Conservation (phyloP, 768 basidiomycete species). For the Pleurotus tuber-regium region DNA sequence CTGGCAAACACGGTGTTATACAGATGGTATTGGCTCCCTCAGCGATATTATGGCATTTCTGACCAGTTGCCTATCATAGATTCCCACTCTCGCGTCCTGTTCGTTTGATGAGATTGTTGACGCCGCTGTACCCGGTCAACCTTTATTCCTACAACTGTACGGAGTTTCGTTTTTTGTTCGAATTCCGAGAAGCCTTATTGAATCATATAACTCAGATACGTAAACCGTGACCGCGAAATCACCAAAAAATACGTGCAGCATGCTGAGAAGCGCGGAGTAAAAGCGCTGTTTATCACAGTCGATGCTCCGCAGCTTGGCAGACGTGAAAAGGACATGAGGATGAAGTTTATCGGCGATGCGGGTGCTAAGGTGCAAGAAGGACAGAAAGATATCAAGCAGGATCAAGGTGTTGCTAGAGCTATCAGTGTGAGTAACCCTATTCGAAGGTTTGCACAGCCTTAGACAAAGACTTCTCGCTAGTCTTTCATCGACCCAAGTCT, state of each 20-base stretch:
- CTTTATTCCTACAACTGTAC: conserved; percentile 84
- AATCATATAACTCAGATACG: conserved; percentile 51
- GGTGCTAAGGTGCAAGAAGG: conserved; percentile 51
- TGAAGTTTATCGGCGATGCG: conserved; percentile 87
- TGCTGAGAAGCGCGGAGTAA: conserved; percentile 87
- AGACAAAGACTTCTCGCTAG: conserved; percentile 40
- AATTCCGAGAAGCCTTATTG: not conserved
- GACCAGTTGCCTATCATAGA: conserved; percentile 48
- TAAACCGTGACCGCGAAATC: conserved; percentile 85
- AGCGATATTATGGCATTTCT: too few species aligned
- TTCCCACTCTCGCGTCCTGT: conserved; percentile 93
- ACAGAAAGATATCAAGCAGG: conserved; percentile 62
- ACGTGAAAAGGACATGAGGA: conserved; percentile 96
- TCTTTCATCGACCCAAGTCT: conserved; percentile 94
- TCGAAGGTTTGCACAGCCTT: too few species aligned
- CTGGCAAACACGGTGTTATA: conserved; percentile 66
- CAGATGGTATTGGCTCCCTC: too few species aligned
- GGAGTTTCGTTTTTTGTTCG: conserved; percentile 14
- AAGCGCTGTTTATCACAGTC: conserved; percentile 94
- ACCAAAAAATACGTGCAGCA: conserved; percentile 87
- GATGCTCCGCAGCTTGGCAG: conserved; percentile 96
- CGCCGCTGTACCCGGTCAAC: conserved; percentile 73
- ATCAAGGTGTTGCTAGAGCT: conserved; percentile 91
- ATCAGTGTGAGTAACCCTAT: conserved; percentile 63
- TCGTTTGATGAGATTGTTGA: conserved; percentile 95